Percentiles rank a stretch among this genome's conserved stretches.
Conservation (phyloP, 2,329 filamentous ascomycete species). For the Phoma sp. region DNA sequence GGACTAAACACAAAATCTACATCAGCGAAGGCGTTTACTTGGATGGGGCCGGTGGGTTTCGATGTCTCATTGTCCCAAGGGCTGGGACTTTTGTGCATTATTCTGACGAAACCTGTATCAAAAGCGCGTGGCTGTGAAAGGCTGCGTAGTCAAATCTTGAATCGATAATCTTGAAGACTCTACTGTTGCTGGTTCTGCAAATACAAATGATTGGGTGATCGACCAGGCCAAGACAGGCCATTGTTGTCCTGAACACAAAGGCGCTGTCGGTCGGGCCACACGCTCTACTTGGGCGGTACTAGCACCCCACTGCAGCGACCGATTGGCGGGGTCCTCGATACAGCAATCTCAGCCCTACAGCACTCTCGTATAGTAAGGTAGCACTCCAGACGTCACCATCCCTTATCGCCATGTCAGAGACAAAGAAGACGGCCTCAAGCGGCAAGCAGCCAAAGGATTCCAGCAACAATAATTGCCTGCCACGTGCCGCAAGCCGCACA, state of each 20-base stretch:
- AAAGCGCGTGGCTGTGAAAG: neutral
- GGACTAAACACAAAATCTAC: slow-evolving; percentile 8
- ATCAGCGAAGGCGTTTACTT: slow-evolving; percentile 31
- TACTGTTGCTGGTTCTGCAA: neutral
- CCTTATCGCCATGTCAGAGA: slow-evolving; percentile 1
- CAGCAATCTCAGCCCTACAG: slow-evolving; percentile 11
- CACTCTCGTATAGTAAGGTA: neutral
- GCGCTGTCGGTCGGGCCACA: too few species aligned
- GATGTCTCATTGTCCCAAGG: slow-evolving; percentile 28
- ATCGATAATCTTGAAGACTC: neutral
- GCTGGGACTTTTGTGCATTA: slow-evolving; percentile 24
- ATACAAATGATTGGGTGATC: too few species aligned
- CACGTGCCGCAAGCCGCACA: slow-evolving; percentile 4
- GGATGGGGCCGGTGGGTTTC: slow-evolving; percentile 1
- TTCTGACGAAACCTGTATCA: slow-evolving; percentile 1
- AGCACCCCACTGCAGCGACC: neutral
- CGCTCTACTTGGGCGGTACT: neutral
- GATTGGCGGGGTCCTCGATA: neutral
- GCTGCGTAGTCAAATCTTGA: neutral
- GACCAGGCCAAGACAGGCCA: too few species aligned
- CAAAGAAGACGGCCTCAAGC: neutral
- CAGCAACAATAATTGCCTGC: neutral
- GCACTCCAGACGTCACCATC: neutral
- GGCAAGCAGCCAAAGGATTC: neutral
- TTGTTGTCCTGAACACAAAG: too few species aligned